Percentiles rank a stretch among this genome's conserved stretches.
Evolutionary conservation across 371 early-diverging fungal genomes (phyloP).

Genomic region (Syncephalis plumigaleata): DNA sequence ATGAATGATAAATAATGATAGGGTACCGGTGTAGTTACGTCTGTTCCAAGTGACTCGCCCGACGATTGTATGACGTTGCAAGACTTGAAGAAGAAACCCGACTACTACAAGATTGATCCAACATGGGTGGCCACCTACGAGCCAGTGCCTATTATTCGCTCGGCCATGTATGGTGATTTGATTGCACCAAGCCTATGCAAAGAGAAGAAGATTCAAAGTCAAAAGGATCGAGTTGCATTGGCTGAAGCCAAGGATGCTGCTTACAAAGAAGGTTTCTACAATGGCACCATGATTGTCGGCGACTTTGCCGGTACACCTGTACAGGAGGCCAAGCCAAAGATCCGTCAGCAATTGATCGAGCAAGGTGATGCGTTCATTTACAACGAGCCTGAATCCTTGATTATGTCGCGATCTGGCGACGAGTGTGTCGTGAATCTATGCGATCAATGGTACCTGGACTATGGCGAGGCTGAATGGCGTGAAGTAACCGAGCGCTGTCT

Average conservation of each 20-base stretch:
- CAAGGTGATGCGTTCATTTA: constrained; percentile 67
- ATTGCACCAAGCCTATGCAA: constrained; percentile 71
- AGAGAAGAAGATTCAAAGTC: constrained; percentile 84
- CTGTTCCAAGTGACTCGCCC: constrained; percentile 96
- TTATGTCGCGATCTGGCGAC: constrained; percentile 94
- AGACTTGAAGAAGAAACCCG: constrained; percentile 87
- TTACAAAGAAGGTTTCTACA: constrained; percentile 97
- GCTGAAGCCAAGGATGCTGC: constrained; percentile 87
- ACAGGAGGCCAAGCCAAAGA: constrained; percentile 80
- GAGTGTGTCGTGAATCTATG: constrained; percentile 97
- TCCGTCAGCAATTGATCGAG: constrained; percentile 57
- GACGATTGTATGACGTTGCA: constrained; percentile 84
- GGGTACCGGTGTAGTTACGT: constrained; percentile 97
- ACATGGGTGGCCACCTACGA: constrained; percentile 78
- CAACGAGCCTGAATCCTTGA: constrained; percentile 92
- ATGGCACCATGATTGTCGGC: constrained; percentile 78
- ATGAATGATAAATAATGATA: constrained; percentile 5
- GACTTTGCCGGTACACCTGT: constrained; percentile 66
- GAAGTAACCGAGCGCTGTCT: constrained; percentile 63
- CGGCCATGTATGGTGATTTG: constrained; percentile 72
- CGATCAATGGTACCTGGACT: constrained; percentile 99
- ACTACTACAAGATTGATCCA: constrained; percentile 73
- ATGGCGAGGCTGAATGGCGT: constrained; percentile 92
- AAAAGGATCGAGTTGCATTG: constrained; percentile 82
- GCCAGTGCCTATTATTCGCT: constrained; percentile 73